These are phyloP conservation scores for Andrographis paniculata DNA, from an alignment of 305 asterid species.

Conservation along the genomic window DNA sequence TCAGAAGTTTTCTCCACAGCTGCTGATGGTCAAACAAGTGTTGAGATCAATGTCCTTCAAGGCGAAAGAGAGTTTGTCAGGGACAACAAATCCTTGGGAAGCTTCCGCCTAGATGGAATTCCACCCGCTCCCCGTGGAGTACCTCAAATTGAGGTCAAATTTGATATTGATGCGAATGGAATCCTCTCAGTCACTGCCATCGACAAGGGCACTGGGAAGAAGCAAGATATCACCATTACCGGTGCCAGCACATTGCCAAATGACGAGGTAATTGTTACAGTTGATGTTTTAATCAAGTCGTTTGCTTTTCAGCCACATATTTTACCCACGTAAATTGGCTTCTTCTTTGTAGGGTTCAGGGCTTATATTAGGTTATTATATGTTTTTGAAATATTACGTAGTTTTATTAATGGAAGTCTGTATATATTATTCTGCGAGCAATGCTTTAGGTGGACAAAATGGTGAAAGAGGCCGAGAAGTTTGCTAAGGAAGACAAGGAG, in stretches of 20 bases:
- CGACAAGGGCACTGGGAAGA: slow-evolving; percentile 95
- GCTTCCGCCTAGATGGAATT: slow-evolving; percentile 95
- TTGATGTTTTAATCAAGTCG: neutral
- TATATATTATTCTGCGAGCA: neutral
- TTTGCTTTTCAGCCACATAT: neutral
- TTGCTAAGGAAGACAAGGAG: slow-evolving; percentile 94
- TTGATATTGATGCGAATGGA: slow-evolving; percentile 94
- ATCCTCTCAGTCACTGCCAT: slow-evolving; percentile 85
- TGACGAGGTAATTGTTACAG: slow-evolving; percentile 51
- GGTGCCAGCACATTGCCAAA: slow-evolving; percentile 96
- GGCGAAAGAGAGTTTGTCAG: slow-evolving; percentile 96
- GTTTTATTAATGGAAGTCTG: neutral
- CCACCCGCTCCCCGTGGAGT: slow-evolving; percentile 99
- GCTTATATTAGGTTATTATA: no score
- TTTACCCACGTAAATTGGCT: no score
- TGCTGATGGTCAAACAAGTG: slow-evolving; percentile 98
- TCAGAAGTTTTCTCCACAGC: slow-evolving; percentile 98
- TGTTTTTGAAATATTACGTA: no score
- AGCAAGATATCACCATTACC: slow-evolving; percentile 91
- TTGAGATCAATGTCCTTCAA: slow-evolving; percentile 91
- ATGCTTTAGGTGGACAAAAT: slow-evolving; percentile 69
- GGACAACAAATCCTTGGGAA: slow-evolving; percentile 92
- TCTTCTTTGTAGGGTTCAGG: no score
- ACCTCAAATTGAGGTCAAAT: slow-evolving; percentile 94
- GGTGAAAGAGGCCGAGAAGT: slow-evolving; percentile 91